phyloP scores from a whole-genome alignment of 306 rosid species.

The Glycyrrhiza uralensis region DNA sequence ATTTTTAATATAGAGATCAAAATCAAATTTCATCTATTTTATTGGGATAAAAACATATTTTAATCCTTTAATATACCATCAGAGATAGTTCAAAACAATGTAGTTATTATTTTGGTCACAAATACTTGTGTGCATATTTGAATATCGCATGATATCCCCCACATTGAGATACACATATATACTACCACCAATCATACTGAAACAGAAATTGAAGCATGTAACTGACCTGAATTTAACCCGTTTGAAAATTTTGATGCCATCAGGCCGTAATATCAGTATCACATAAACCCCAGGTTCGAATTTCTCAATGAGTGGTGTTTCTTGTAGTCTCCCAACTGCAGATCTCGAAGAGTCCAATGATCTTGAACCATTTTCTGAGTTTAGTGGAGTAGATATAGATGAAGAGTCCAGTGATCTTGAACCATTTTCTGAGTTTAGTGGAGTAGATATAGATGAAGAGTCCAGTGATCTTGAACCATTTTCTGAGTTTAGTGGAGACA shows the following conservation, averaged over 20 bases:
- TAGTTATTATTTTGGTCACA: not conserved
- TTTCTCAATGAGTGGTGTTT: slow-evolving; percentile 63
- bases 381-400: no score
- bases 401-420: slow-evolving; percentile 36
- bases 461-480: slow-evolving; percentile 36
- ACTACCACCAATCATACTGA: not conserved
- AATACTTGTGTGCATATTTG: not conserved
- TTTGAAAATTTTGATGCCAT: slow-evolving; percentile 56
- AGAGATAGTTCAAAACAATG: not conserved
- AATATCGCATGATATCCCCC: not conserved
- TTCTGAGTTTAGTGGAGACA: slow-evolving; percentile 36
- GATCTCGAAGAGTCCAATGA: slow-evolving; percentile 28
- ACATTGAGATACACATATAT: not conserved
- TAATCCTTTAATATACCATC: not conserved
- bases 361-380: slow-evolving; percentile 34
- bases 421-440: slow-evolving; percentile 34
- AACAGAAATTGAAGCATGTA: not conserved
- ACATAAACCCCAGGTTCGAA: slow-evolving; percentile 81
- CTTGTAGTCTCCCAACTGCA: slow-evolving; percentile 26
- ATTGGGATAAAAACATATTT: no score
- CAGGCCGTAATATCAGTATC: slow-evolving; percentile 36
- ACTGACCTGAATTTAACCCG: slow-evolving; percentile 82
- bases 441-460: no score
- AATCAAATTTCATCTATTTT: no score
- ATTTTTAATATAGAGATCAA: no score